These are phyloP conservation scores for Myxozyma sirexii DNA, from an alignment of 805 yeast species.

Conservation along the genomic window DNA sequence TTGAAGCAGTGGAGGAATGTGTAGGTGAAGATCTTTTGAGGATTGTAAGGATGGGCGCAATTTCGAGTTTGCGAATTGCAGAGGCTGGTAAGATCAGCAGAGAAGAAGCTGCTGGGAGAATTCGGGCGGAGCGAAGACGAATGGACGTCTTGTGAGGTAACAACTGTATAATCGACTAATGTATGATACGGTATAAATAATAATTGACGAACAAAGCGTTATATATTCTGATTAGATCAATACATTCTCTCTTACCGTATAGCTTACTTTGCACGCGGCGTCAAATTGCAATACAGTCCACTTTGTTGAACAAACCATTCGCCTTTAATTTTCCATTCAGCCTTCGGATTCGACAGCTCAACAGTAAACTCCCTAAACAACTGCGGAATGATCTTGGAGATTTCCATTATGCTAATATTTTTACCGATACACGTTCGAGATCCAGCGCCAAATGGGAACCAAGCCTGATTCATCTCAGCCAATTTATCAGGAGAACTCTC, in stretches of 20 bases:
- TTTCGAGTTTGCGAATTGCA: constrained; percentile 1
- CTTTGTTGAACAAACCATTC: constrained; percentile 13
- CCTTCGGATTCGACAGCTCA: neutral
- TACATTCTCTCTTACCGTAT: neutral
- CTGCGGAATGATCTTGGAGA: constrained; percentile 4
- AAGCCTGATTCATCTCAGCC: constrained; percentile 52
- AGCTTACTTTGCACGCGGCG: neutral
- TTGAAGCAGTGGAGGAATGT: neutral
- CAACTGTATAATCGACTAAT: neutral
- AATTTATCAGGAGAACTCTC: constrained; percentile 39
- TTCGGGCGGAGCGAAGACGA: neutral
- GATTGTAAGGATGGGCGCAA: constrained; percentile 8
- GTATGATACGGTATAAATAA: neutral
- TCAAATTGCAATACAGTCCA: neutral
- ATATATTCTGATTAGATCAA: neutral
- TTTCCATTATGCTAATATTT: constrained; percentile 12
- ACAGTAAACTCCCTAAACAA: constrained; percentile 6
- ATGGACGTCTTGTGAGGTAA: neutral
- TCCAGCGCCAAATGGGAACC: constrained; percentile 76
- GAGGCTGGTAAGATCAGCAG: neutral
- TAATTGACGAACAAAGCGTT: neutral
- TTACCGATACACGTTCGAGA: constrained; percentile 72
- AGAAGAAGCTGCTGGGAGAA: neutral
- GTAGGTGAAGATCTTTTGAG: neutral
- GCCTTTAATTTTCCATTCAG: neutral